Conservation (phyloP, 805 yeast species). For the Schwanniomyces vanrijiae region DNA sequence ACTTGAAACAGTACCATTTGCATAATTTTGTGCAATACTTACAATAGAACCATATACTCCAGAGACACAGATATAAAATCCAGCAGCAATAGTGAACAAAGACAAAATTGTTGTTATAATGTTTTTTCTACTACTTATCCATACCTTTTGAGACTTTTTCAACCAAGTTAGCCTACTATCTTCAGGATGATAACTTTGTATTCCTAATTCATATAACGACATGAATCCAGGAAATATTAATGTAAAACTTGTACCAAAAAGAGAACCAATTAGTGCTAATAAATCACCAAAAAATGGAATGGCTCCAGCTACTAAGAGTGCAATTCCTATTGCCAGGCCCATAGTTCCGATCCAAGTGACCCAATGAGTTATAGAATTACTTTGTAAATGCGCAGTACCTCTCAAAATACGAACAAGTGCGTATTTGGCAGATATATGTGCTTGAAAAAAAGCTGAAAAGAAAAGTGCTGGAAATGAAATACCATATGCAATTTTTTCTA, state of each 20-base stretch:
- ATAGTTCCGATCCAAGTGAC: slow-evolving; percentile 7
- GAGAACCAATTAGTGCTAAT: slow-evolving; percentile 9
- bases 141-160: too few species aligned
- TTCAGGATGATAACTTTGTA: too few species aligned
- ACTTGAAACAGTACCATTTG: too few species aligned
- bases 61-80: too few species aligned
- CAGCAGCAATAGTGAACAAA: too few species aligned
- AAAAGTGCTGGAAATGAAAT: slow-evolving; percentile 11
- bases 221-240: slow-evolving; percentile 6
- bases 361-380: slow-evolving; percentile 10
- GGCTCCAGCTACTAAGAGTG: slow-evolving; percentile 11
- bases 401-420: slow-evolving; percentile 8
- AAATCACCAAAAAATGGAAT: slow-evolving; percentile 11
- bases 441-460: slow-evolving; percentile 11
- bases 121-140: too few species aligned
- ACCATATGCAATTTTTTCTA: slow-evolving; percentile 8
- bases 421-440: slow-evolving; percentile 9
- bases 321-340: slow-evolving; percentile 5
- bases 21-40: too few species aligned
- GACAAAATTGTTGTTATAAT: too few species aligned
- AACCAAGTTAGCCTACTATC: too few species aligned
- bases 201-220: too few species aligned
- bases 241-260: slow-evolving; percentile 7
- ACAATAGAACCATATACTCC: too few species aligned
- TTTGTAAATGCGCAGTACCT: slow-evolving; percentile 8